Base-by-base conservation (phyloP, 2,329 filamentous ascomycete species). In the Cytospora chrysosperma region DNA sequence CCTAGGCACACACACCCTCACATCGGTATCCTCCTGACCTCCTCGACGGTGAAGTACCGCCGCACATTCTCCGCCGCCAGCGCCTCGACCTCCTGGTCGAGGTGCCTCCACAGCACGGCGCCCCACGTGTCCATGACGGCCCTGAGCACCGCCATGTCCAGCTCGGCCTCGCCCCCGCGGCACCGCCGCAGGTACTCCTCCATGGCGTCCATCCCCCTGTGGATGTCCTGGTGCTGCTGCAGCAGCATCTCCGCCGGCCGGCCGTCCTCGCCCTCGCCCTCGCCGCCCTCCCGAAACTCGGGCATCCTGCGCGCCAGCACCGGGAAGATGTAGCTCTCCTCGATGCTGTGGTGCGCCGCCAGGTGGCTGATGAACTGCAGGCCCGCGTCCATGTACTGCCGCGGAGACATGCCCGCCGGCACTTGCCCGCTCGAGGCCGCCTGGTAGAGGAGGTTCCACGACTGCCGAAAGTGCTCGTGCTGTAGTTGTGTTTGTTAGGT, bases 61-160 rank as follows among this genome's bases (percentile, higher is more conserved):
- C 91, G 82, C 93, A 97, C 96, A 73, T 94, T 96, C 75, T 95
- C 90, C 52, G 92, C 92, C 2, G 88, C 85, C 34, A 97, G 75
- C 68, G 90, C 85, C 74, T 81, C 79, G 9, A 97, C 92, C 81
- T 97, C 93, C 70, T 93, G 88, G 70, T 95, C 91, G 65, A 97
- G 77, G 81, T 97, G 93, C 71, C 78, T 79, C 90, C 92, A 94
- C 56, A 97, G 74, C 67, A 96, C 90, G 12, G 81, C 79, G 13
- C 90, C 90, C 85, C 93, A 97, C 5, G 75, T 75, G 74, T 96
- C 90, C 87, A 96, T 88, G 70, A 91, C 82, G 40, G 75, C 79
- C 77, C 87, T 89, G 74, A 97, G 73, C 70, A 86, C 85, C 19
- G 61, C 67, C 71, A 86, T 72, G 65, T 83, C 80, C 54, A 88